phyloP scores from a whole-genome alignment of 1,139 yeast genomes.

The Yamadazyma pseudoaaseri region DNA sequence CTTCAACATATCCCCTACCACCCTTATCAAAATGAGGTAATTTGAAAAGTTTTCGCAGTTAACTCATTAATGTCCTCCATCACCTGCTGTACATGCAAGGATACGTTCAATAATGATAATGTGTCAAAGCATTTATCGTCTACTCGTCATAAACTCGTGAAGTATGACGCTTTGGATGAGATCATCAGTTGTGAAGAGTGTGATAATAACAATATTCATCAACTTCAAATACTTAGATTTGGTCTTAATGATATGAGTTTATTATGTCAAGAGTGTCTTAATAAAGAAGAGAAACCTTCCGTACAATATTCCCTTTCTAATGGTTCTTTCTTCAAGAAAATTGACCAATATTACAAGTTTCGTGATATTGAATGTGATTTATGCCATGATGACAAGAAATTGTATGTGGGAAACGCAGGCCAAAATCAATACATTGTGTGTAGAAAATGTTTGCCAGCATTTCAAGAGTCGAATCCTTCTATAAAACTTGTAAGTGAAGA shows the following conservation, averaged over 20 bases:
- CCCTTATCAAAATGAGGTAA: too few relatives aligned
- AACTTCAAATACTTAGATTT: slow-evolving; percentile 48
- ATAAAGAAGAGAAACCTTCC: slow-evolving; percentile 47
- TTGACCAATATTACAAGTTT: slow-evolving; percentile 46
- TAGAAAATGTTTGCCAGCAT: slow-evolving; percentile 35
- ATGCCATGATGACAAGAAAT: slow-evolving; percentile 42
- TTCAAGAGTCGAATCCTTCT: slow-evolving; percentile 14
- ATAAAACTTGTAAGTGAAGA: slow-evolving; percentile 41
- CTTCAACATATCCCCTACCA: too few relatives aligned
- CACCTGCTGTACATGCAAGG: slow-evolving; percentile 15
- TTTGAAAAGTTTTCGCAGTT: too few relatives aligned
- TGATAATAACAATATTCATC: slow-evolving; percentile 48
- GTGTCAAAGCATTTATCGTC: slow-evolving; percentile 47
- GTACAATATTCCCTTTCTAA: slow-evolving; percentile 52
- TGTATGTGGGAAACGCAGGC: slow-evolving; percentile 34
- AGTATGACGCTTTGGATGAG: slow-evolving; percentile 33
- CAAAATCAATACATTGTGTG: slow-evolving; percentile 35
- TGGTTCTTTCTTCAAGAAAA: slow-evolving; percentile 52
- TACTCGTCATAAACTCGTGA: slow-evolving; percentile 54
- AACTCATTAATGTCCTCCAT: slow-evolving; percentile 6
- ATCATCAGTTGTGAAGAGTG: slow-evolving; percentile 57
- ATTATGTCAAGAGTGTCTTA: slow-evolving; percentile 47
- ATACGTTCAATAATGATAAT: slow-evolving; percentile 10
- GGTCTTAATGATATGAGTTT: slow-evolving; percentile 57
- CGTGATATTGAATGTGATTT: slow-evolving; percentile 49